Base-by-base conservation (phyloP, 768 basidiomycete genomes). In the Mycena sanguinolenta region DNA sequence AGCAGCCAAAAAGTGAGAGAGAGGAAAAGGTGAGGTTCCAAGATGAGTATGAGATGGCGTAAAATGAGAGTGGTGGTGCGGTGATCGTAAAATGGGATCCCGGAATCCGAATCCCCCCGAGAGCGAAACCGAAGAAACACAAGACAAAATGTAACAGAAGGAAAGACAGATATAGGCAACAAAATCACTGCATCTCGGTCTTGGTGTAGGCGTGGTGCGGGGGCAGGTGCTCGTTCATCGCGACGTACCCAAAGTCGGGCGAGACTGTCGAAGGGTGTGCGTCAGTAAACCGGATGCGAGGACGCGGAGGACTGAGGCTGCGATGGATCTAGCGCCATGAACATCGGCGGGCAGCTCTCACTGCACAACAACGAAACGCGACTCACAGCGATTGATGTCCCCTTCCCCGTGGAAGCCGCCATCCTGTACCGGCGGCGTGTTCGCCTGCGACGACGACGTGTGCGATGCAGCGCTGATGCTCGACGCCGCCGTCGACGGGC, bases 321-420 rank as follows among this genome's bases (percentile, higher is more conserved):
- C 19, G 44, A 46, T 4, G 44, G 21, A 39, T 39, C 39, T 39
- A 39, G 13, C 13, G 13, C 39, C 13, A 39, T 14, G 16, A 17
- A 39, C 61, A 70, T 55, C 59, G 64, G 63, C 36, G 55, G 25
- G 70, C 60, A 39, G 39, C 39, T 39, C 65, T 44, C 58, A 39
- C 28, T 17, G 64, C 4, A 17, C 62, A 66, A 74, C 32, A 50
- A 28, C 44, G 57, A 71, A 55, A 44, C 30, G 74, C 75, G 72
- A 92, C 93, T 91, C 84, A 95, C 93, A 95, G 81, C 93, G 90
- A 78, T 90, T 92, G 79, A 95, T 92, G 80, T 93, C 92, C 65
- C 92, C 90, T 72, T 91, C 91, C 50, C 87, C 85, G 73, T 86
- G 86, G 65, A 90, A 91, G 69, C 86, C 89, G 17, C 52, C 53